Evolutionary conservation across 2,329 filamentous ascomycete genomes (phyloP).

Genomic region (Onygenales sp.): DNA sequence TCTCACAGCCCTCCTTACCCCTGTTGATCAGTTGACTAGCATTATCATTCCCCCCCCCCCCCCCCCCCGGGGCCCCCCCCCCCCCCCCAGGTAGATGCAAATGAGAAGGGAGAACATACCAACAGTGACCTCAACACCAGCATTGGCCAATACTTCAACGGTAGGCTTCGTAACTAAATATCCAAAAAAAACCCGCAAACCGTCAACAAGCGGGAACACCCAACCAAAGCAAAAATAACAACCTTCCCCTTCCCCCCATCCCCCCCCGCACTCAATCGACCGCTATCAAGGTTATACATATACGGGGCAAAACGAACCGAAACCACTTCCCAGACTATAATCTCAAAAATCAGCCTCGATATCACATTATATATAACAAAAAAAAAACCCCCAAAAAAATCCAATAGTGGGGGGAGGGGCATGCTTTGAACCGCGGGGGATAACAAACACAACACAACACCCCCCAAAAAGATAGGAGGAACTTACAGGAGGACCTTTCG

Average conservation of each 20-base stretch:
- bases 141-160: slow-evolving; percentile 52
- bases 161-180: slow-evolving; percentile 50
- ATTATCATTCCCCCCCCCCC: no score
- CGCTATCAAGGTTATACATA: no score
- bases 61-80: no score
- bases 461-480: not conserved
- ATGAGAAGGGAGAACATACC: slow-evolving; percentile 35
- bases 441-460: not conserved
- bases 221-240: no score
- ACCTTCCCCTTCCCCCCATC: no score
- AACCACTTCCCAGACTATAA: slow-evolving; percentile 14
- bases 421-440: not conserved
- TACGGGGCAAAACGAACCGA: slow-evolving; percentile 7
- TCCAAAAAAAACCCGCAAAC: not conserved
- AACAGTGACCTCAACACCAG: slow-evolving; percentile 56
- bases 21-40: no score
- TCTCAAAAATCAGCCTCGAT: not conserved
- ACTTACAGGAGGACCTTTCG: slow-evolving; percentile 14
- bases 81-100: not conserved
- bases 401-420: not conserved
- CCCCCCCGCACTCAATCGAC: no score
- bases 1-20: no score
- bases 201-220: no score
- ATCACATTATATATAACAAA: not conserved
- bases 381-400: not conserved